These are phyloP conservation scores for Arabidopsis hybrid DNA, from an alignment of 441 rosid genomes.

Conservation along the genomic window DNA sequence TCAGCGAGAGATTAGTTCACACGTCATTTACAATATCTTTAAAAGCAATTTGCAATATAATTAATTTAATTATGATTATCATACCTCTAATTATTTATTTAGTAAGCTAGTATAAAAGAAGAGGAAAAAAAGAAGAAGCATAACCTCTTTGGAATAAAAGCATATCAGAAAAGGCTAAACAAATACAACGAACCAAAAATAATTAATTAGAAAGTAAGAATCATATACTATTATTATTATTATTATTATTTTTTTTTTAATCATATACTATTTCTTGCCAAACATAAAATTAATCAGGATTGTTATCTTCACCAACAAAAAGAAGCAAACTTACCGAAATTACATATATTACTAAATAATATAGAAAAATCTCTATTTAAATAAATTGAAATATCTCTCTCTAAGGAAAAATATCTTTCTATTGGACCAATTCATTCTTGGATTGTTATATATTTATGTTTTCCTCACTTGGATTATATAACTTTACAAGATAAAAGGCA, in stretches of 20 bases:
- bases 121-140: neutral
- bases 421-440: slow-evolving; percentile 37
- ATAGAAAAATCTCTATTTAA: neutral
- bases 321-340: neutral
- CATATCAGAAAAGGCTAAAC: neutral
- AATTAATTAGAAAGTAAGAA: neutral
- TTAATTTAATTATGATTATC: neutral
- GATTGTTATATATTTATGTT: slow-evolving; percentile 9
- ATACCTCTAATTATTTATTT: neutral
- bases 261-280: slow-evolving; percentile 12
- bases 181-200: slow-evolving; percentile 6
- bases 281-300: neutral
- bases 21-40: slow-evolving; percentile 23
- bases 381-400: slow-evolving; percentile 4
- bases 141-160: slow-evolving; percentile 22
- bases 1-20: neutral
- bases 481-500: slow-evolving; percentile 28
- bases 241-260: no score
- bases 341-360: neutral
- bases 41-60: slow-evolving; percentile 31
- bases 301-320: slow-evolving; percentile 4
- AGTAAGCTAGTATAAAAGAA: neutral
- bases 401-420: slow-evolving; percentile 12
- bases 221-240: no score
- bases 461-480: slow-evolving; percentile 4